Conservation (phyloP, 441 rosid genomes). For the Brassica hybrid region DNA sequence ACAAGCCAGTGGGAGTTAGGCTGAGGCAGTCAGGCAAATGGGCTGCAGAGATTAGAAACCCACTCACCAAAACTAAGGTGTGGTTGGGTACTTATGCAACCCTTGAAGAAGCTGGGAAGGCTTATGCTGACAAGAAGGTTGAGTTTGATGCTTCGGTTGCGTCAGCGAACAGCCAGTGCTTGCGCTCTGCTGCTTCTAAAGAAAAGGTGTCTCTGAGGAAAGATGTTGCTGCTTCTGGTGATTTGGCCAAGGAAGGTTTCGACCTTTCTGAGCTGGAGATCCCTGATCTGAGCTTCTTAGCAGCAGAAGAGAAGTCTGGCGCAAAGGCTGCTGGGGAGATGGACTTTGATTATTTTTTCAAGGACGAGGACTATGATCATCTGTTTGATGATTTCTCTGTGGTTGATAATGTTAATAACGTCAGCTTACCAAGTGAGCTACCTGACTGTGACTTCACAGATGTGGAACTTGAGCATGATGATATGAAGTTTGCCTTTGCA, state of each 20-base stretch:
- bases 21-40: slow-evolving; percentile 91
- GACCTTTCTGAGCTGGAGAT: slow-evolving; percentile 49
- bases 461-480: slow-evolving; percentile 55
- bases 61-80: slow-evolving; percentile 56
- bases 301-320: slow-evolving; percentile 37
- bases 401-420: slow-evolving; percentile 46
- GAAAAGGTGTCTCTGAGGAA: slow-evolving; percentile 4
- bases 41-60: slow-evolving; percentile 90
- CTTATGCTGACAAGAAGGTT: slow-evolving; percentile 44
- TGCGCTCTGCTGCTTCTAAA: slow-evolving; percentile 27
- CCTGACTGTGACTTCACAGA: slow-evolving; percentile 80
- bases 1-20: slow-evolving; percentile 73
- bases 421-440: slow-evolving; percentile 49
- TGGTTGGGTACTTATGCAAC: slow-evolving; percentile 89
- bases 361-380: slow-evolving; percentile 32
- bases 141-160: slow-evolving; percentile 52
- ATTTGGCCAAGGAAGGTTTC: slow-evolving; percentile 34
- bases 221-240: slow-evolving; percentile 32
- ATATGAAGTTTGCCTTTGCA: slow-evolving; percentile 34
- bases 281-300: slow-evolving; percentile 52
- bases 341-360: slow-evolving; percentile 42
- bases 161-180: slow-evolving; percentile 51
- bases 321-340: slow-evolving; percentile 46
- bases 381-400: slow-evolving; percentile 52
- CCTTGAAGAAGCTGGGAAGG: slow-evolving; percentile 76